These are phyloP conservation scores for Bjerkandera adusta DNA, from an alignment of 1,284 basidiomycete species.

Conservation along the genomic window DNA sequence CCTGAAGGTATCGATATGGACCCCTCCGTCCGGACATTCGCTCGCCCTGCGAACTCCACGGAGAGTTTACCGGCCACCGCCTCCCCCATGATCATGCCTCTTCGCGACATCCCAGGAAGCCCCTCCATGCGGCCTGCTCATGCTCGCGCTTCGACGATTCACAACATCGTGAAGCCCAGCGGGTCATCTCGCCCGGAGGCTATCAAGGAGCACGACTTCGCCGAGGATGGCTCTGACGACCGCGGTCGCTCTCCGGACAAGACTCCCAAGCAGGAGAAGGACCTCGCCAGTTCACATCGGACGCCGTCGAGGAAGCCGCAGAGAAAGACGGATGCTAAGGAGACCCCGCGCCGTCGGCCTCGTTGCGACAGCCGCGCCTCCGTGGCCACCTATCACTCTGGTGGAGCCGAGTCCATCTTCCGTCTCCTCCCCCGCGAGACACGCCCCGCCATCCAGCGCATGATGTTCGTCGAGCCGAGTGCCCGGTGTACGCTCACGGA, in stretches of 20 bases:
- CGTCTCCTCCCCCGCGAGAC: slow-evolving; percentile 94
- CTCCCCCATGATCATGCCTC: slow-evolving; percentile 12
- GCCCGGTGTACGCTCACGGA: slow-evolving; percentile 94
- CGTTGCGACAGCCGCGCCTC: slow-evolving; percentile 65
- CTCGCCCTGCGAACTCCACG: slow-evolving; percentile 66
- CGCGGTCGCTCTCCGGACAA: slow-evolving; percentile 8
- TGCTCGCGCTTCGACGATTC: slow-evolving; percentile 22
- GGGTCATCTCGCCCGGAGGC: neutral
- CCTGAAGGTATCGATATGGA: slow-evolving; percentile 36
- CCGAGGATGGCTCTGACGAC: slow-evolving; percentile 10
- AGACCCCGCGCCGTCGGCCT: slow-evolving; percentile 36
- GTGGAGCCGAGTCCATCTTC: slow-evolving; percentile 96
- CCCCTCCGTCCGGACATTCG: slow-evolving; percentile 66
- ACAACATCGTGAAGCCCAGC: slow-evolving; percentile 11
- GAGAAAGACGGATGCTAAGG: slow-evolving; percentile 21
- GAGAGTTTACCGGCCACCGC: slow-evolving; percentile 53
- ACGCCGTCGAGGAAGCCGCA: slow-evolving; percentile 9
- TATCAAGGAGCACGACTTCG: slow-evolving; percentile 25
- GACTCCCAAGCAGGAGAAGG: slow-evolving; percentile 18
- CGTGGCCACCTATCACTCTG: slow-evolving; percentile 72
- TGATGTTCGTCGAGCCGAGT: slow-evolving; percentile 90
- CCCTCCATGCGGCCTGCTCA: slow-evolving; percentile 19
- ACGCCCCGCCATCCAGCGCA: slow-evolving; percentile 84
- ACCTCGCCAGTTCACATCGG: slow-evolving; percentile 8
- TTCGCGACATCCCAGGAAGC: slow-evolving; percentile 15